These are phyloP conservation scores for Gynandropsis gynandra DNA, from an alignment of 345 rosid genomes.

Conservation along the genomic window DNA sequence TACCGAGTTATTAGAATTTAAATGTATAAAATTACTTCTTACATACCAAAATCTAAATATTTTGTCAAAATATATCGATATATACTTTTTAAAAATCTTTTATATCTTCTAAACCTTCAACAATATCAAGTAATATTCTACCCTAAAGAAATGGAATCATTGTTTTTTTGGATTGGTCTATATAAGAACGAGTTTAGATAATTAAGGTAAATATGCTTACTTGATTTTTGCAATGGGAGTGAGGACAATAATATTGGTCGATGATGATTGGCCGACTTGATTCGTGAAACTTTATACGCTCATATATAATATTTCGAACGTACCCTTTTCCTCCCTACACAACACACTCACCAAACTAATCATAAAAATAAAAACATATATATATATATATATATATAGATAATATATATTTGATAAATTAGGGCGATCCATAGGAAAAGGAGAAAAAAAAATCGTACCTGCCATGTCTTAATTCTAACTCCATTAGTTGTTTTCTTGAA, in stretches of 20 bases:
- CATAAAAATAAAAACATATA: not conserved
- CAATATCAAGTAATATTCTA: no score
- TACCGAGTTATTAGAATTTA: no score
- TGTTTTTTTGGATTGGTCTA: no score
- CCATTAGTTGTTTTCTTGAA: constrained; percentile 38
- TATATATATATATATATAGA: not conserved
- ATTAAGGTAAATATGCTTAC: constrained; percentile 27
- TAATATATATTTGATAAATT: not conserved
- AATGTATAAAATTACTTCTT: no score
- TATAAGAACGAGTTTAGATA: not conserved
- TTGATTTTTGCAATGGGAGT: constrained; percentile 31
- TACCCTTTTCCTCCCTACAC: constrained; percentile 44
- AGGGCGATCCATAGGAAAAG: not conserved
- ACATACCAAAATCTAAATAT: no score
- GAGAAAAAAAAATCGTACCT: constrained; percentile 20
- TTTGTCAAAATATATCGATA: not conserved
- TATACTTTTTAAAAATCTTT: no score
- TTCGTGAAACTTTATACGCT: constrained; percentile 17
- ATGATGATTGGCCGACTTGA: constrained; percentile 40
- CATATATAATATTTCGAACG: constrained; percentile 35
- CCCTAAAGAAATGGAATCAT: not conserved
- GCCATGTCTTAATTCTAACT: constrained; percentile 50
- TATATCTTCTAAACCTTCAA: no score
- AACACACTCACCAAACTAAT: no score
- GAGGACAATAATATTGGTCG: constrained; percentile 48